A percentile compares a stretch with the other conserved stretches of the same genome.
Evolutionary conservation across 441 rosid genomes (phyloP).

Genomic region (Pelargonium cotyledonis): DNA sequence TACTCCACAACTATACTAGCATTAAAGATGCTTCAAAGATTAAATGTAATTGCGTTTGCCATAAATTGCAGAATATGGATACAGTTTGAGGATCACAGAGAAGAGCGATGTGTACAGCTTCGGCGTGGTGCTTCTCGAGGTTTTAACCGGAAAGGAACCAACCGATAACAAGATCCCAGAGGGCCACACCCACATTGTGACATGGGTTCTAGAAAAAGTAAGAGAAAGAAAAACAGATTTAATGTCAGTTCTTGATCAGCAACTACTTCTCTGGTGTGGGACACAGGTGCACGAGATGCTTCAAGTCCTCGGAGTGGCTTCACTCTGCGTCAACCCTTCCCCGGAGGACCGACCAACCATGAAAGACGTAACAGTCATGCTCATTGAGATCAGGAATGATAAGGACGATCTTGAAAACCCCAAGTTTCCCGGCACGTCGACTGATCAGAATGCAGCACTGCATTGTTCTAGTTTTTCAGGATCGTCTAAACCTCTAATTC

Average conservation of each 20-base stretch:
- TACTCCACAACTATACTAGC: too few relatives aligned
- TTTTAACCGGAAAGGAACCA: constrained; percentile 75
- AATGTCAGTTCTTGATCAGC: constrained; percentile 58
- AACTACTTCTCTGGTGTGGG: constrained; percentile 43
- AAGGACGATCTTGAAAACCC: constrained; percentile 45
- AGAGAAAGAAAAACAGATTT: constrained; percentile 50
- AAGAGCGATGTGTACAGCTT: constrained; percentile 88
- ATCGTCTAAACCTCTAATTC: constrained; percentile 55
- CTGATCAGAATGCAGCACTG: constrained; percentile 30
- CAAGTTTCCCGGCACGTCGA: constrained; percentile 23
- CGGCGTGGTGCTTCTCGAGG: constrained; percentile 74
- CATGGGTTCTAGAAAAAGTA: constrained; percentile 67
- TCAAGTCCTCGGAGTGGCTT: constrained; percentile 84
- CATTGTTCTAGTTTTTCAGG: constrained; percentile 62
- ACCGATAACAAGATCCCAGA: constrained; percentile 53
- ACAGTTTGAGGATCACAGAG: constrained; percentile 66
- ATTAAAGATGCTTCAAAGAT: neutral
- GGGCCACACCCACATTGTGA: constrained; percentile 50
- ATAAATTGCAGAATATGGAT: constrained; percentile 57
- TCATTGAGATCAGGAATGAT: constrained; percentile 60
- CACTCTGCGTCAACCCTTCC: constrained; percentile 59
- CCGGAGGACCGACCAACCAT: constrained; percentile 79
- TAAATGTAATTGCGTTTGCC: neutral
- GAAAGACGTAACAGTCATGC: constrained; percentile 86
- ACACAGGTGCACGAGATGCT: constrained; percentile 75